phyloP scores from a whole-genome alignment of 2,329 filamentous ascomycete species.

The Penicillium sp. region DNA sequence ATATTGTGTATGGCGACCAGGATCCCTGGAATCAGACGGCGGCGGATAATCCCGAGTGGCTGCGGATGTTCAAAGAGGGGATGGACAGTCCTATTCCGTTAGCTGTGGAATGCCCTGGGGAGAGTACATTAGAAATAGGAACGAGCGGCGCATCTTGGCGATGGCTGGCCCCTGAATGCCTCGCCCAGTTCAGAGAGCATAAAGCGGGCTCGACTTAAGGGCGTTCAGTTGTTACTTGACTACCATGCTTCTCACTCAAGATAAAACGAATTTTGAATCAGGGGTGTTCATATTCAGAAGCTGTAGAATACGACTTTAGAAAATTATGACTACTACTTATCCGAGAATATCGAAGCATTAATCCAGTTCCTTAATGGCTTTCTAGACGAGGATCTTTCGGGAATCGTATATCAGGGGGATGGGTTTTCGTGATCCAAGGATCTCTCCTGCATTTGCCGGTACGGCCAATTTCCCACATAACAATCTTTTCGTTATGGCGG shows the following conservation, averaged over 20 bases:
- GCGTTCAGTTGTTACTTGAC: neutral
- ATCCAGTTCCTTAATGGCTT: too few relatives aligned
- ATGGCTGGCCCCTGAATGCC: neutral
- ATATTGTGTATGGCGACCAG: conserved; percentile 36
- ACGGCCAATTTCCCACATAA: too few relatives aligned
- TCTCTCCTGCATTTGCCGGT: too few relatives aligned
- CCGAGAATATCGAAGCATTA: too few relatives aligned
- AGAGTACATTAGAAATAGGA: neutral
- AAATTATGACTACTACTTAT: too few relatives aligned
- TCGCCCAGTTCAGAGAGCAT: neutral
- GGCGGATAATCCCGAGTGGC: conserved; percentile 33
- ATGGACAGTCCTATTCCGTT: neutral
- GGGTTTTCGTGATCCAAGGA: too few relatives aligned
- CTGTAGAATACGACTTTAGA: too few relatives aligned
- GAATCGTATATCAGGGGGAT: too few relatives aligned
- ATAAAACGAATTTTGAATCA: too few relatives aligned
- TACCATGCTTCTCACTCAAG: neutral
- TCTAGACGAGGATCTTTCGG: too few relatives aligned
- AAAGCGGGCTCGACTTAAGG: neutral
- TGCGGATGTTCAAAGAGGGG: conserved; percentile 9
- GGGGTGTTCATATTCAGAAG: too few relatives aligned
- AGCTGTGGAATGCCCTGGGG: neutral
- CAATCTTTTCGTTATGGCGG: too few relatives aligned
- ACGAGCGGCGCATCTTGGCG: neutral
- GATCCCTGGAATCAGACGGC: conserved; percentile 45